Conservation (phyloP, 2,329 filamentous ascomycete species). For the Phialophora macrospora region DNA sequence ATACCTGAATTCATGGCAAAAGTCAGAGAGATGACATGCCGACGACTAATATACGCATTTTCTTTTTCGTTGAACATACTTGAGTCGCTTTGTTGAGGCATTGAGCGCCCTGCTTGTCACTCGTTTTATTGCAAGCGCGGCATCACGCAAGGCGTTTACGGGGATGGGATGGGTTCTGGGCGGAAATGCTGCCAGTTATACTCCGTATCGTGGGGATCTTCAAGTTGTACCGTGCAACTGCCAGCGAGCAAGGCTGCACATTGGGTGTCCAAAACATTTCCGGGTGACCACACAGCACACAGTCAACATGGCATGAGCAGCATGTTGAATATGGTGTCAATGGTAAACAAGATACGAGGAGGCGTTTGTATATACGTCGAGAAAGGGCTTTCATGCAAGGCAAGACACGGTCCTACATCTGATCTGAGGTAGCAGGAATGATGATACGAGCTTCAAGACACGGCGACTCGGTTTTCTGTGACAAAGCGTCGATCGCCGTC, state of each 20-base stretch:
- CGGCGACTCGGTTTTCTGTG: background rate
- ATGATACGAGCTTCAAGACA: constrained; percentile 25
- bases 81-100: constrained; percentile 9
- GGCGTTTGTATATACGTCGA: constrained; percentile 32
- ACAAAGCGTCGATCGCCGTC: background rate
- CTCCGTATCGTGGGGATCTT: background rate
- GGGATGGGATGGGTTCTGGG: background rate
- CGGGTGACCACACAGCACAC: constrained; percentile 14
- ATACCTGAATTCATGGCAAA: constrained; percentile 82
- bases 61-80: constrained; percentile 33
- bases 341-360: constrained; percentile 16
- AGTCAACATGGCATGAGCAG: constrained; percentile 12
- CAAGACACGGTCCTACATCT: constrained; percentile 9
- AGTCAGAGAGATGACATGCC: constrained; percentile 52
- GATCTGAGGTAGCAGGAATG: constrained; percentile 23
- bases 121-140: constrained; percentile 31
- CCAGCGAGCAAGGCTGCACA: constrained; percentile 10
- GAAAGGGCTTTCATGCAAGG: constrained; percentile 7
- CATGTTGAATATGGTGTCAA: constrained; percentile 10
- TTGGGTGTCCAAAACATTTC: constrained; percentile 13
- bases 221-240: background rate
- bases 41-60: background rate
- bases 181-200: background rate
- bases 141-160: constrained; percentile 24
- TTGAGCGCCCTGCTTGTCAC: constrained; percentile 24